Evolutionary conservation across 805 yeast species (phyloP), one percentile per base, ranked within the genome.

Genomic region (Candida silvatica): DNA sequence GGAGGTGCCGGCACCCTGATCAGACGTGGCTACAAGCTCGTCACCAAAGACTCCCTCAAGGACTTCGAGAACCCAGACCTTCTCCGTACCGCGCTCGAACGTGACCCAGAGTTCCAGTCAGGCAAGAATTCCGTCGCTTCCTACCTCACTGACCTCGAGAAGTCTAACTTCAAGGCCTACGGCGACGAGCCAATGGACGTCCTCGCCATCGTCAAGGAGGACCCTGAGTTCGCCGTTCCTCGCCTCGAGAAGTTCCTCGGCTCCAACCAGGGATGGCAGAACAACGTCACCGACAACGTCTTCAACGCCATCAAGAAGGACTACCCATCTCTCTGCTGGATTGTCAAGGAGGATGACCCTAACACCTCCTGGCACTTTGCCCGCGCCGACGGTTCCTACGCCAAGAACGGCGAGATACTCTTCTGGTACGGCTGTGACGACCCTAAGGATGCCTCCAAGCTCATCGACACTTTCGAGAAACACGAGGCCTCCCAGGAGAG

Each of bases 1-100:
- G 82, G 95, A 14, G 99, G 99, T 61, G 99, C 98, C 20, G 99
- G 99, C 55, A 92, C 99, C 31, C 71, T 92, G 66, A 87, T 92
- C 51, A 82, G 98, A 72, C 79, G 98, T 61, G 99, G 99, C 43
- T 85, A 90, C 66, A 86, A 85, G 63, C 70, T 92, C 46, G 58
- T 80, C 38, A 78, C 76, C 51, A 77, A 86, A 56, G 71, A 74
- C 50, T 72, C 81, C 17, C 63, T 87, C 36, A 61, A 66, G 26
- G 90, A 83, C 42, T 82, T 88, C 56, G 56, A 65, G 24, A 74
- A 78, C 40, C 74, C 85, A n/a, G 95, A 84, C 52, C 63, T 76
- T 36, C 71, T 92, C 47, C 74, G 95, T 61, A 56, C 69, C 32
- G 92, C 87, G 16, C 68, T 92, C 41, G 70, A 72, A 49, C 73